These are phyloP conservation scores for Chlorophyllum brunneum DNA, from an alignment of 768 basidiomycete genomes.

Conservation along the genomic window DNA sequence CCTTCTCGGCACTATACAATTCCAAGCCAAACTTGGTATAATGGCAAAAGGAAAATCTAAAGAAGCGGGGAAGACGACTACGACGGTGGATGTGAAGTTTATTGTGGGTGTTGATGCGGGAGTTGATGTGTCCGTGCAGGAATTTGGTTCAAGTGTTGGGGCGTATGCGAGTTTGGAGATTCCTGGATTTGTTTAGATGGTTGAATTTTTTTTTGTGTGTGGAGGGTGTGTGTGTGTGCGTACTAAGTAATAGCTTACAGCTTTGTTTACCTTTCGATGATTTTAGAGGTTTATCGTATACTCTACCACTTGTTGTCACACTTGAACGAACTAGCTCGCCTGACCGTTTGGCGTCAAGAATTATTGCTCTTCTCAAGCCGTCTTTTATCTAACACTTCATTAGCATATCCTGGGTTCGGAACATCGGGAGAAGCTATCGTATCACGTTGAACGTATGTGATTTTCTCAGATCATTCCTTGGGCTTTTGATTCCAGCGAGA, in stretches of 20 bases:
- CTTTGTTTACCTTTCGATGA: not conserved
- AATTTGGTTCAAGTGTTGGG: conserved; percentile 31
- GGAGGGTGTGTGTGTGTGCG: not conserved
- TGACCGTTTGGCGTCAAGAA: too few relatives aligned
- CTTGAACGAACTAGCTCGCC: too few relatives aligned
- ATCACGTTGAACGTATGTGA: too few relatives aligned
- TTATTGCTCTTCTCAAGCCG: too few relatives aligned
- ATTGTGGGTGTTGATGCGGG: conserved; percentile 33
- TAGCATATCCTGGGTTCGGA: too few relatives aligned
- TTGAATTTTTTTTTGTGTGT: not conserved
- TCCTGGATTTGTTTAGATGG: conserved; percentile 11
- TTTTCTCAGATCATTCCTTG: too few relatives aligned
- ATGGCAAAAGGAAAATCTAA: conserved; percentile 34
- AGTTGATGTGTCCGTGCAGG: conserved; percentile 34
- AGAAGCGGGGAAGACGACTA: conserved; percentile 43
- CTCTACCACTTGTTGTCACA: too few relatives aligned
- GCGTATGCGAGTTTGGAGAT: conserved; percentile 14
- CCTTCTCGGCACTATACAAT: conserved; percentile 40
- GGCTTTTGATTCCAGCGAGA: too few relatives aligned
- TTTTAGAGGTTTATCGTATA: too few relatives aligned
- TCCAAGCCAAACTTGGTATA: conserved; percentile 38
- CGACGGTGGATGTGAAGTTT: conserved; percentile 46
- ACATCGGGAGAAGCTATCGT: too few relatives aligned
- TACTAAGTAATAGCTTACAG: not conserved
- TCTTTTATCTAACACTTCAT: too few relatives aligned